Conservation (phyloP, 1,139 yeast genomes). For the Scheffersomyces cryptocercus region DNA sequence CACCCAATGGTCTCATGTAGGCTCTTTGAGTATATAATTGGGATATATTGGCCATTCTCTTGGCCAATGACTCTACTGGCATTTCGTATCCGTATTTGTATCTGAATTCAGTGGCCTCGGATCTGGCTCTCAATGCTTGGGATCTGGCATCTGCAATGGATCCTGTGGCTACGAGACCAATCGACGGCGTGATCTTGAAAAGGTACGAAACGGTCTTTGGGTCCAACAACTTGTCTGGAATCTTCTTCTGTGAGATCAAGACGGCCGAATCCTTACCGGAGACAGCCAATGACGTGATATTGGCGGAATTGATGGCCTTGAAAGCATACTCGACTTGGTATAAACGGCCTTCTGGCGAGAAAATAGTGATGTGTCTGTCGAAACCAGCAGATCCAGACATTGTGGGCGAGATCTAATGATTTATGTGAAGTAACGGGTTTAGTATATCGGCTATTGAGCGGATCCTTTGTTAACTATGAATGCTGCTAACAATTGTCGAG, state of each 20-base stretch:
- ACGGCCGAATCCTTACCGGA: conserved; percentile 91
- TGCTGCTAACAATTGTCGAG: too few relatives aligned
- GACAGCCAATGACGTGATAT: conserved; percentile 84
- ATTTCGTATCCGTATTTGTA: conserved; percentile 95
- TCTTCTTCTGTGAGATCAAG: conserved; percentile 89
- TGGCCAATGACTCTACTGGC: conserved; percentile 93
- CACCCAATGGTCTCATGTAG: conserved; percentile 98
- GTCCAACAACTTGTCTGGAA: conserved; percentile 91
- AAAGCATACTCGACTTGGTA: conserved; percentile 98
- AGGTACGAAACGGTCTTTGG: conserved; percentile 82
- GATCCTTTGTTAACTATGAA: too few relatives aligned
- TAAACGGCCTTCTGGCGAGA: conserved; percentile 97
- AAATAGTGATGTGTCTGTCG: conserved; percentile 97
- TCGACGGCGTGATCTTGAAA: conserved; percentile 75
- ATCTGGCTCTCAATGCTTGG: conserved; percentile 84
- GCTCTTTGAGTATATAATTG: conserved; percentile 98
- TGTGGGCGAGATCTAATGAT: conserved; percentile 4
- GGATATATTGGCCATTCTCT: conserved; percentile 91
- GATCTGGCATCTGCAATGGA: conserved; percentile 96
- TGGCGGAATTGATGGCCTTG: conserved; percentile 93
- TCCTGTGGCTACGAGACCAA: conserved; percentile 94
- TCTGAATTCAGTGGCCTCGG: conserved; percentile 93
- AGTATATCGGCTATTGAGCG: too few relatives aligned
- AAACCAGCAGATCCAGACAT: conserved; percentile 76
- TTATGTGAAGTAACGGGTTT: too few relatives aligned